Conservation (phyloP, 176 grass and related monocot genomes). For the Elymus sibiricus region DNA sequence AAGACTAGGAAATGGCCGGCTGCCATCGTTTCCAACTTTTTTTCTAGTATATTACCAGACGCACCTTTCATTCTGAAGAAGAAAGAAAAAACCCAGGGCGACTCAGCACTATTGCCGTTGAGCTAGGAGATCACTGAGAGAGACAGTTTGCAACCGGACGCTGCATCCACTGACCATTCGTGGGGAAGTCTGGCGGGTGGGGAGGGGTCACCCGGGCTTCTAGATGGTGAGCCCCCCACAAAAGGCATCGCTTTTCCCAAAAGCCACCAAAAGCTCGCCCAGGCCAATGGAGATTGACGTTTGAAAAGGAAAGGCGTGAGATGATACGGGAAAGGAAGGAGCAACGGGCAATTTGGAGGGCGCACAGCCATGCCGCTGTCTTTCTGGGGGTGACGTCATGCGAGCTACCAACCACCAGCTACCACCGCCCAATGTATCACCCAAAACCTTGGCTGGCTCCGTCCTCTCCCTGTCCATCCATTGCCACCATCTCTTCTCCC, state of each 20-base stretch:
- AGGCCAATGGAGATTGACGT: conserved; percentile 30
- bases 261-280: conserved; percentile 17
- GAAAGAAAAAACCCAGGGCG: conserved; percentile 7
- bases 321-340: conserved; percentile 3
- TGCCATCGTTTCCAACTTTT: conserved; percentile 31
- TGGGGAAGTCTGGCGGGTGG: conserved; percentile 21
- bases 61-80: background rate
- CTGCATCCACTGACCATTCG: conserved; percentile 37
- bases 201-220: conserved; percentile 37
- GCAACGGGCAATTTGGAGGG: conserved; percentile 28
- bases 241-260: conserved; percentile 19
- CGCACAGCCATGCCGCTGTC: conserved; percentile 9
- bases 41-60: conserved; percentile 1
- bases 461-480: conserved; percentile 22
- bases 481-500: background rate
- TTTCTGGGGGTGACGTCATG: conserved; percentile 47
- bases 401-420: conserved; percentile 54
- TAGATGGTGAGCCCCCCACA: conserved; percentile 40
- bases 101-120: conserved; percentile 23
- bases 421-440: conserved; percentile 40
- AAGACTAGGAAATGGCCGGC: conserved; percentile 20
- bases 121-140: conserved; percentile 16
- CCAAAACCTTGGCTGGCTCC: background rate
- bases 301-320: conserved; percentile 31
- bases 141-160: conserved; percentile 20